Evolutionary conservation across 306 rosid genomes (phyloP).

Genomic region (Casuarina cunninghamiana): DNA sequence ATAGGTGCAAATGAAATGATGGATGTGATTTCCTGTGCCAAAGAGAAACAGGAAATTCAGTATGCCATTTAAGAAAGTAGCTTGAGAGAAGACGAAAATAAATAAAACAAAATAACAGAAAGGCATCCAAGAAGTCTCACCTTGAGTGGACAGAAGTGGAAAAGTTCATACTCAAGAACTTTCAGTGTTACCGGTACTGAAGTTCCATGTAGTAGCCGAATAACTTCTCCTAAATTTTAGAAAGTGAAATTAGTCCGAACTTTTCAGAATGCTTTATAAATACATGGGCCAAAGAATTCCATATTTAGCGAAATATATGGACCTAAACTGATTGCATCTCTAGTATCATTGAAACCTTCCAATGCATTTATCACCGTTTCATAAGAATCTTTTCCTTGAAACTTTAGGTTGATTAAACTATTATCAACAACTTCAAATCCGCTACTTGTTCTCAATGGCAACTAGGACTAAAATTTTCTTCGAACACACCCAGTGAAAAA

Average conservation of each 20-base stretch:
- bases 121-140: slow-evolving; percentile 31
- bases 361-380: background rate
- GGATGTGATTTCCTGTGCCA: slow-evolving; percentile 55
- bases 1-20: slow-evolving; percentile 74
- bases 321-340: background rate
- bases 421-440: background rate
- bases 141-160: slow-evolving; percentile 78
- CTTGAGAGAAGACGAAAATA: background rate
- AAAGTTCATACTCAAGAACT: slow-evolving; percentile 83
- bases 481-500: background rate
- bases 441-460: background rate
- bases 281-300: background rate
- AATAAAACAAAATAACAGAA: background rate
- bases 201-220: slow-evolving; percentile 71
- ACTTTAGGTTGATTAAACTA: background rate
- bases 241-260: background rate
- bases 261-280: background rate
- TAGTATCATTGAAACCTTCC: background rate
- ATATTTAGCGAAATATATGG: background rate
- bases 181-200: slow-evolving; percentile 76
- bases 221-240: slow-evolving; percentile 60
- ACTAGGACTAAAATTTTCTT: background rate
- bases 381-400: background rate
- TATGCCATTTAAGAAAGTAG: background rate
- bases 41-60: slow-evolving; percentile 14